phyloP scores from a whole-genome alignment of 371 early-diverging fungal species.

The Smittium mucronatum region DNA sequence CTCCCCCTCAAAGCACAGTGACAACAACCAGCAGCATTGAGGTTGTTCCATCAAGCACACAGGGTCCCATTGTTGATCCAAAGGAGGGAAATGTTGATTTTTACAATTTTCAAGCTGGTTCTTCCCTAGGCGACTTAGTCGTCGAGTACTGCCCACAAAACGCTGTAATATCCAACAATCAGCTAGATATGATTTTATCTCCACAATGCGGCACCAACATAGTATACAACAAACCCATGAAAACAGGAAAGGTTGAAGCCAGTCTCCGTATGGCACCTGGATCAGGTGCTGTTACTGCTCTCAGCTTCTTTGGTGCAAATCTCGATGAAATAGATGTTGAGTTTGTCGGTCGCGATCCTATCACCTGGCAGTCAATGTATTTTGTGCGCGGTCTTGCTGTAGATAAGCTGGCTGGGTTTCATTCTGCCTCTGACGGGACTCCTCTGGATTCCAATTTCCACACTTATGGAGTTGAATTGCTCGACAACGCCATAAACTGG shows the following conservation, averaged over 20 bases:
- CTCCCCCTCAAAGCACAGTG: too few relatives aligned
- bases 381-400: conserved; percentile 29
- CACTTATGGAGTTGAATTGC: conserved; percentile 29
- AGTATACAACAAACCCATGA: conserved; percentile 17
- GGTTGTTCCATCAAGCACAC: too few relatives aligned
- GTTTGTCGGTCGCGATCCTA: conserved; percentile 28
- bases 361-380: conserved; percentile 28
- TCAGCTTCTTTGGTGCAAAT: too few relatives aligned
- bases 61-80: too few relatives aligned
- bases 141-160: too few relatives aligned
- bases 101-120: too few relatives aligned
- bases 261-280: conserved; percentile 21
- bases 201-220: conserved; percentile 27
- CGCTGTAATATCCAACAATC: too few relatives aligned
- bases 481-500: conserved; percentile 19
- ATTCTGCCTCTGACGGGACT: conserved; percentile 14
- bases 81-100: too few relatives aligned
- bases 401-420: conserved; percentile 12
- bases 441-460: conserved; percentile 22
- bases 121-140: too few relatives aligned
- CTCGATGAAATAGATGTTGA: conserved; percentile 31
- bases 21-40: too few relatives aligned
- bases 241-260: conserved; percentile 25
- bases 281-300: conserved; percentile 20
- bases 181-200: conserved; percentile 23